These are phyloP conservation scores for Articulospora tetracladia DNA, from an alignment of 495 filamentous ascomycete genomes.

Conservation along the genomic window DNA sequence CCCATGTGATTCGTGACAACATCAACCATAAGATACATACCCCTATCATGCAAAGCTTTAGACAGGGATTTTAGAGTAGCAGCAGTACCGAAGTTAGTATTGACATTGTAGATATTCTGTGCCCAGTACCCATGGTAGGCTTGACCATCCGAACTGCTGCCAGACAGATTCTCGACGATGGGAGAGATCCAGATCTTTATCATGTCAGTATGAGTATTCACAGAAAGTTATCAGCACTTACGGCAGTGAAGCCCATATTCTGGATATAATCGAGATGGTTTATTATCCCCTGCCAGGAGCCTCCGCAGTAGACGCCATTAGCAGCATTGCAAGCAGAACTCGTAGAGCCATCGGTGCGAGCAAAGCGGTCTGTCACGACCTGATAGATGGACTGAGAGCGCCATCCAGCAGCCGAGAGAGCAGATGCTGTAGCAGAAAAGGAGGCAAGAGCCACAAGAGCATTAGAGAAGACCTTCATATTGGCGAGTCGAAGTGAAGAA, in stretches of 20 bases:
- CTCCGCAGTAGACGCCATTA: slow-evolving; percentile 64
- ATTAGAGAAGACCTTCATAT: slow-evolving; percentile 10
- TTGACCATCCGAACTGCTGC: slow-evolving; percentile 44
- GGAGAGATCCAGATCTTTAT: slow-evolving; percentile 72
- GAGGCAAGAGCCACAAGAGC: slow-evolving; percentile 7
- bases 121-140: slow-evolving; percentile 80
- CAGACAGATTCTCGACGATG: slow-evolving; percentile 56
- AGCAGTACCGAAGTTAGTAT: slow-evolving; percentile 62
- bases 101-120: slow-evolving; percentile 60
- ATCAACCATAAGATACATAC: slow-evolving; percentile 78
- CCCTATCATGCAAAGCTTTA: slow-evolving; percentile 53
- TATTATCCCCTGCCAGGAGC: slow-evolving; percentile 69
- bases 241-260: slow-evolving; percentile 75
- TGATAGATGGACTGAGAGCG: slow-evolving; percentile 68
- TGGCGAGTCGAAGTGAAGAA: background rate
- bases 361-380: slow-evolving; percentile 73
- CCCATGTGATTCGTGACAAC: slow-evolving; percentile 79
- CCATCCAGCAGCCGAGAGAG: slow-evolving; percentile 46
- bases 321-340: slow-evolving; percentile 47
- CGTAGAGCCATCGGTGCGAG: slow-evolving; percentile 61
- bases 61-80: slow-evolving; percentile 60
- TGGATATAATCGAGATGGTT: slow-evolving; percentile 69
- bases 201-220: background rate
- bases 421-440: slow-evolving; percentile 4
- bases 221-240: slow-evolving; percentile 24